phyloP scores from a whole-genome alignment of 129 eudicot species.

The Gnaphalium uliginosum region DNA sequence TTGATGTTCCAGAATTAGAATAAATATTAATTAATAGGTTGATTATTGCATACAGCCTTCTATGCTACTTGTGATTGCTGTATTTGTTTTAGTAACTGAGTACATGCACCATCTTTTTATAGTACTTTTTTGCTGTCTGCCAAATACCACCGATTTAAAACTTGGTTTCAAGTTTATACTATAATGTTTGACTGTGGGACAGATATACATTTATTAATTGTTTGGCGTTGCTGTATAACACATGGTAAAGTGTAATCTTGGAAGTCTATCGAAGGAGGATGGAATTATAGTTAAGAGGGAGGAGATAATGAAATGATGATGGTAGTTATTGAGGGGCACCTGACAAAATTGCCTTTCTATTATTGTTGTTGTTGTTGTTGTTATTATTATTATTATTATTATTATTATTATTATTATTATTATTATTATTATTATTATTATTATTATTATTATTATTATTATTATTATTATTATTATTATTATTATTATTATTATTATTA shows the following conservation, averaged over 20 bases:
- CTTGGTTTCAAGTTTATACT: not conserved
- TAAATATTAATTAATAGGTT: not conserved
- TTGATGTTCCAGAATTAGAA: slow-evolving; percentile 12
- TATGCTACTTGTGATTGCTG: not conserved
- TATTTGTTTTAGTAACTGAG: slow-evolving; percentile 10
- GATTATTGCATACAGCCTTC: slow-evolving; percentile 2
- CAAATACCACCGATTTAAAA: not conserved
- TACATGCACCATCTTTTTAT: not conserved
- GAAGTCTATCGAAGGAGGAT: too few relatives aligned
- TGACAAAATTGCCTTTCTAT: not conserved
- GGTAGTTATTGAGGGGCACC: too few relatives aligned
- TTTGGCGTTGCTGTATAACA: not conserved
- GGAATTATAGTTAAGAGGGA: too few relatives aligned
- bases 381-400: too few relatives aligned
- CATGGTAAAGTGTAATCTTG: too few relatives aligned
- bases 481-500: too few relatives aligned
- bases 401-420: too few relatives aligned
- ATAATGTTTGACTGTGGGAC: not conserved
- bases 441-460: too few relatives aligned
- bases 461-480: too few relatives aligned
- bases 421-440: too few relatives aligned
- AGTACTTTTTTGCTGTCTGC: not conserved
- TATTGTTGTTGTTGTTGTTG: not conserved
- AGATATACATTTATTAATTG: not conserved
- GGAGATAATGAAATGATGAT: too few relatives aligned